Base-by-base conservation (phyloP, 148 eudicot genomes). In the Selenicereus undatus region DNA sequence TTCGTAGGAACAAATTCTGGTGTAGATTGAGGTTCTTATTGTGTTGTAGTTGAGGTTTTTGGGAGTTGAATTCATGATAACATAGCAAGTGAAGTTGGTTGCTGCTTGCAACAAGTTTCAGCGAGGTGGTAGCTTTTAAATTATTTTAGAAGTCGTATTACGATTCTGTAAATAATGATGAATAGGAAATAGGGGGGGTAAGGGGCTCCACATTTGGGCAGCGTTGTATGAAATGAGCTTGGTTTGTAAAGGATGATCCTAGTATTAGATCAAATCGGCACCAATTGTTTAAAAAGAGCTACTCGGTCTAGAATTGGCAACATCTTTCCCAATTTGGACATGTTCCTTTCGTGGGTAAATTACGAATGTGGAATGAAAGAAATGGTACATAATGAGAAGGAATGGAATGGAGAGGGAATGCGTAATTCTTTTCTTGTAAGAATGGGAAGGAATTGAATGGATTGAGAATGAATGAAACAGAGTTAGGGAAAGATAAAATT, bases 71-170 rank as follows among this genome's bases (percentile, higher is more conserved):
- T n/a, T 73, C 22, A 51, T 54, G 64, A 52, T 56, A 22, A 73
- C 36, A 60, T 36, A 69, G 75, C 27, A 32, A 45, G 66, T 72
- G 62, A 45, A 14, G 51, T 50, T 74, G 21, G 86, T 78, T 78
- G 84, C 84, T 54, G 29, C 74, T 51, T 74, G 84, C 84, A 78
- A 81, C 81, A 69, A n/a, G 32, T 24, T 51, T 73, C 48, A 69
- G 11, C 27, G 0, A 0, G 12, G 22, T 32, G 50, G 26, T n/a
- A 17, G 10, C 7, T 77, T 76, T 29, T 52, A 5, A 5, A 58
- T 54, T 29, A 22, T 45, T 3, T 66, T 27, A 39, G 5, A 0
- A 13, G 18, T 56, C 8, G 17, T 22, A 65, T 21, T 11, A 29
- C 22, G 50, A 5, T 18, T 80, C 3, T 83, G 78, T 77, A 74